A percentile compares a stretch with the other conserved stretches of the same genome.
These are phyloP conservation scores for Solanum chaucha DNA, from an alignment of 257 asterid species.

Conservation along the genomic window DNA sequence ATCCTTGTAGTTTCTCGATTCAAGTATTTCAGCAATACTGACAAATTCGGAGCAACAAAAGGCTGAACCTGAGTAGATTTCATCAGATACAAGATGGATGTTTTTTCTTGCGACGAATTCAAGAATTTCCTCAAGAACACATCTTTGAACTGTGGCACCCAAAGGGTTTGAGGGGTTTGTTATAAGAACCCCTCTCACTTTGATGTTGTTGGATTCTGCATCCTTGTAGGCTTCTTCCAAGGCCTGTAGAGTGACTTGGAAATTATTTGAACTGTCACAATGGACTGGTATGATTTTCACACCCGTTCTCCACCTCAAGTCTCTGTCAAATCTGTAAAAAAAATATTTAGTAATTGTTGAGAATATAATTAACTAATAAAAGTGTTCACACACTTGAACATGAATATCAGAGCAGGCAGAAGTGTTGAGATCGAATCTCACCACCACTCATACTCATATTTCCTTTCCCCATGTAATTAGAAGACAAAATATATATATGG, in stretches of 20 bases:
- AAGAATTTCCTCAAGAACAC: not conserved
- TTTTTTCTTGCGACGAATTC: slow-evolving; percentile 2
- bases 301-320: slow-evolving; percentile 43
- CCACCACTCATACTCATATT: too few species aligned
- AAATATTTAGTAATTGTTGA: too few species aligned
- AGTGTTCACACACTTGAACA: too few species aligned
- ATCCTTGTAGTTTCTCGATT: slow-evolving; percentile 11
- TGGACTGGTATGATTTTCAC: slow-evolving; percentile 30
- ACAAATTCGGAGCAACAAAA: slow-evolving; percentile 17
- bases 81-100: slow-evolving; percentile 35
- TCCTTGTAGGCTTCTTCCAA: slow-evolving; percentile 28
- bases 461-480: not conserved
- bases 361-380: too few species aligned
- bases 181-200: slow-evolving; percentile 28
- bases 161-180: slow-evolving; percentile 43
- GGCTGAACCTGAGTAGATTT: slow-evolving; percentile 39
- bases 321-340: slow-evolving; percentile 31
- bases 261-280: slow-evolving; percentile 32
- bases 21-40: slow-evolving; percentile 27
- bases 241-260: slow-evolving; percentile 18
- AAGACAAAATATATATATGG: not conserved
- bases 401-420: too few species aligned
- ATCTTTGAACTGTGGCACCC: slow-evolving; percentile 1
- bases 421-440: too few species aligned
- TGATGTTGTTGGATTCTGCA: slow-evolving; percentile 24